Evolutionary conservation across 352 stramenopile species (phyloP).

Genomic region (Pythium brassicae): DNA sequence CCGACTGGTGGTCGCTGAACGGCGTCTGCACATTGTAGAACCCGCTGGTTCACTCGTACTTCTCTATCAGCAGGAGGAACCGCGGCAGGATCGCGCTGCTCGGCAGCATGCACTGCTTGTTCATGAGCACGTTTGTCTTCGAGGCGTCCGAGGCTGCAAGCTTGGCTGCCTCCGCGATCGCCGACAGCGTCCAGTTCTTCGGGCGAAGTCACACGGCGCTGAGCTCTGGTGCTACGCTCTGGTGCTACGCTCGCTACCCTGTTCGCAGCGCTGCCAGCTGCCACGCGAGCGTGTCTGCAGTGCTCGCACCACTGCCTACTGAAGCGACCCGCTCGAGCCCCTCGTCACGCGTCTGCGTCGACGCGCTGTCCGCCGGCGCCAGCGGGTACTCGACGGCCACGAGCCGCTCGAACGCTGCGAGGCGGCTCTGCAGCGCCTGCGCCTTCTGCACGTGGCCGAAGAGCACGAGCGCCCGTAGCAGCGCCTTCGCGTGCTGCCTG

Average conservation of each 20-base stretch:
- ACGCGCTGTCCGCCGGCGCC: neutral
- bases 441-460: slow-evolving; percentile 37
- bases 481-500: slow-evolving; percentile 24
- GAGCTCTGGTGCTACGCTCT: no score
- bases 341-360: neutral
- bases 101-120: slow-evolving; percentile 50
- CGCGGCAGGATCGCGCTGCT: slow-evolving; percentile 54
- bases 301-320: neutral
- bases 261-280: slow-evolving; percentile 9
- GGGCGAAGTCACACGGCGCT: no score
- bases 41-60: slow-evolving; percentile 81
- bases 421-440: slow-evolving; percentile 35
- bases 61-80: slow-evolving; percentile 77
- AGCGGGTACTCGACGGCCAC: slow-evolving; percentile 19
- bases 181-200: no score
- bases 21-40: slow-evolving; percentile 84
- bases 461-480: slow-evolving; percentile 54
- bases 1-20: slow-evolving; percentile 62
- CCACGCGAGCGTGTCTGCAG: neutral
- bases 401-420: slow-evolving; percentile 38
- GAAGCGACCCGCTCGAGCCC: no score
- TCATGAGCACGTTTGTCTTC: slow-evolving; percentile 46
- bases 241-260: neutral
- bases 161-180: slow-evolving; percentile 23
- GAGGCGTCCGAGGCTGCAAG: slow-evolving; percentile 41